Evolutionary conservation across 2,329 filamentous ascomycete species (phyloP).

Genomic region (Lithohypha guttulata): DNA sequence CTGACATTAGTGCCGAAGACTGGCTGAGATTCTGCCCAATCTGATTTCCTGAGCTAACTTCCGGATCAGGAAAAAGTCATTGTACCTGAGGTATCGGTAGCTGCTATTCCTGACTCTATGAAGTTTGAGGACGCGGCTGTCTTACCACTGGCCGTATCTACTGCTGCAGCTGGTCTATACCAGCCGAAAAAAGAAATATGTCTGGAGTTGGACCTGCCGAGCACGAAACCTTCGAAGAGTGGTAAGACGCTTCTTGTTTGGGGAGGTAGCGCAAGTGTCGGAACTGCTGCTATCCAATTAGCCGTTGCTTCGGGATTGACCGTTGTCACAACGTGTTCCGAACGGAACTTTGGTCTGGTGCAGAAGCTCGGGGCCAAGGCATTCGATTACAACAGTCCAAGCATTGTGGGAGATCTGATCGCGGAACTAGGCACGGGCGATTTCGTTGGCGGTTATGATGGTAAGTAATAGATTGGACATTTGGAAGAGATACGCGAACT

Average conservation of each 20-base stretch:
- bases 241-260: conserved; percentile 36
- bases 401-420: conserved; percentile 16
- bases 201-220: conserved; percentile 16
- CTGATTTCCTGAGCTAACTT: no score
- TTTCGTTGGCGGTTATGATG: conserved; percentile 14
- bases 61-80: conserved; percentile 26
- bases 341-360: conserved; percentile 35
- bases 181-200: conserved; percentile 19
- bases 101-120: conserved; percentile 23
- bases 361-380: conserved; percentile 34
- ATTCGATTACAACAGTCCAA: conserved; percentile 33
- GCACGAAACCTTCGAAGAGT: neutral
- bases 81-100: conserved; percentile 17
- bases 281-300: conserved; percentile 36
- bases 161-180: conserved; percentile 25
- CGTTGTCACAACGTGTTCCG: conserved; percentile 31
- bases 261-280: conserved; percentile 42
- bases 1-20: no score
- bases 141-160: conserved; percentile 26
- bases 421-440: conserved; percentile 12
- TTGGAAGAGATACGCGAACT: no score
- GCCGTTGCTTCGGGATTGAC: conserved; percentile 30
- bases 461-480: no score
- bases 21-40: no score
- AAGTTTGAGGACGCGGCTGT: conserved; percentile 25